Evolutionary conservation across 345 rosid species (phyloP), one percentile per base, ranked within the genome.

Genomic region (Cardiospermum halicacabum): DNA sequence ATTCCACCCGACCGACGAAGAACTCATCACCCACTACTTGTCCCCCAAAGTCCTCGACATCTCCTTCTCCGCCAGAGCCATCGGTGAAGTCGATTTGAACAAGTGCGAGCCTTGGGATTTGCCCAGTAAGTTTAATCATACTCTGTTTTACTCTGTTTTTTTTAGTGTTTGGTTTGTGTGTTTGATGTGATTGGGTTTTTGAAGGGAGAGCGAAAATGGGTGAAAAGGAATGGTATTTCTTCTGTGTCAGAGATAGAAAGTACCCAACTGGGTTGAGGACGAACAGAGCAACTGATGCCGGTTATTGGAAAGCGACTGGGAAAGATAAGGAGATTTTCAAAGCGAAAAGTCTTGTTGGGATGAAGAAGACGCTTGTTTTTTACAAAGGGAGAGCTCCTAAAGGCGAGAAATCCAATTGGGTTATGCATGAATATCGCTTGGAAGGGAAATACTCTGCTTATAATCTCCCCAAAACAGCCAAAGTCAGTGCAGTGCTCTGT

Each of bases 311-410:
- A 62, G 91, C 91, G 3, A 85, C 91, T n/a, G 91, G 87, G 3
- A 85, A 80, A 71, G 90, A 85, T 42, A 85, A 64, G 62, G 90
- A 82, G 72, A 85, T 85, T 36, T 75, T 64, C 68, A 77, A 68
- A 18, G 81, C 45, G 0, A 80, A 75, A 57, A 22, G 82, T 37
- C 88, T 90, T 34, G 92, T 90, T 53, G 97, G 97, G n/a, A 87
- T 90, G 97, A 90, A 90, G 76, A 90, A 90, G 74, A 90, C 97
- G n/a, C 66, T 90, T 53, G 97, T 90, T 62, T 90, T 90, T 74
- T 90, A 90, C 69, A 72, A 19, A 75, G 97, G 95, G 39, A 82
- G 97, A 77, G 97, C 97, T 43, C 97, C 97, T 8, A 87, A 75
- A 76, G 97, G 97, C 1, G 70, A 69, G 21, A 87, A 88, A 76